phyloP scores from a whole-genome alignment of 1,139 yeast species.

The Trichomonascaceae sp. region DNA sequence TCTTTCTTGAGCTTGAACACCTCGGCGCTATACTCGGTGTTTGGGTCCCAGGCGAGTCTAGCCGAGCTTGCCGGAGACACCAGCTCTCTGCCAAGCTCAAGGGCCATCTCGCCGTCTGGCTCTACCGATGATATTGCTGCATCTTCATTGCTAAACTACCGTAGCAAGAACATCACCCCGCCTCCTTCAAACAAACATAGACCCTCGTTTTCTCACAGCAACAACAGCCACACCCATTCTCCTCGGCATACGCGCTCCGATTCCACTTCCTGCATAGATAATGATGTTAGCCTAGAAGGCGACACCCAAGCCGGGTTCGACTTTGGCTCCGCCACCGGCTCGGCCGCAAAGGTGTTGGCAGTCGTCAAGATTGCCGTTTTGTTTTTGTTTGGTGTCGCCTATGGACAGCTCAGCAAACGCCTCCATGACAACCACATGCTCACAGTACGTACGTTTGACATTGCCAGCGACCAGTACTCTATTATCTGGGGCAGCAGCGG shows the following conservation, averaged over 20 bases:
- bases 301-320: too few relatives aligned
- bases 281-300: too few relatives aligned
- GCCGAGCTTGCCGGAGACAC: constrained; percentile 28
- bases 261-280: too few relatives aligned
- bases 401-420: constrained; percentile 23
- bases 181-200: not conserved
- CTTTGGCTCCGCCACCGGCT: not conserved
- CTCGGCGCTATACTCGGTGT: constrained; percentile 25
- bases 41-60: constrained; percentile 26
- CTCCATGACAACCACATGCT: constrained; percentile 25
- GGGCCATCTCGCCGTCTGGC: too few relatives aligned
- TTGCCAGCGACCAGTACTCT: constrained; percentile 15
- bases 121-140: too few relatives aligned
- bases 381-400: constrained; percentile 22
- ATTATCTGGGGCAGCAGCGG: constrained; percentile 42
- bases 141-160: too few relatives aligned
- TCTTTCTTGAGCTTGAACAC: constrained; percentile 19
- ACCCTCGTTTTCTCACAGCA: not conserved
- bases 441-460: constrained; percentile 18
- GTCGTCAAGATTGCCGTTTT: constrained; percentile 14
- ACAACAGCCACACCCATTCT: not conserved
- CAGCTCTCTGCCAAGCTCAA: constrained; percentile 6
- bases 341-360: too few relatives aligned
- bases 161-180: not conserved
- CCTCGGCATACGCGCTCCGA: too few relatives aligned